Evolutionary conservation across 2,329 filamentous ascomycete genomes (phyloP), one percentile per base, ranked within the genome.

Genomic region (Teratosphaeriaceae sp.): DNA sequence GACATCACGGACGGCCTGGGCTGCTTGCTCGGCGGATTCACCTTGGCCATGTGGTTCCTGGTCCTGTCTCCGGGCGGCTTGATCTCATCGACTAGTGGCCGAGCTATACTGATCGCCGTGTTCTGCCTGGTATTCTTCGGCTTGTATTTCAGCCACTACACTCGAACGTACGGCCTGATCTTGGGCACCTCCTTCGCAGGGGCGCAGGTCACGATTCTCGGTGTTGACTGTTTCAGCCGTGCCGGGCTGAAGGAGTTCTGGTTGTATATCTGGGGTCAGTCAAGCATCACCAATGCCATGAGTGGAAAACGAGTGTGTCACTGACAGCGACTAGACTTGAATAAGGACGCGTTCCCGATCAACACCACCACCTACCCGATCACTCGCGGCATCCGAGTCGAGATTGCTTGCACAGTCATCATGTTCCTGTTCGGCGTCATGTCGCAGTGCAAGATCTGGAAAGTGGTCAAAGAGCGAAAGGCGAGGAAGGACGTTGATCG

Each of bases 181-280:
- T 70, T 71, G 11, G 79, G 78, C 37, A 88, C 88, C 11, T 79
- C 89, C 0, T 94, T 96, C 59, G 75, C 80, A 3, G 90, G 90
- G 6, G 83, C 88, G 3, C 95, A 88, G 0, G 79, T 79, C 2
- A 73, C 84, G 1, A 77, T 94, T 12, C 66, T 97, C 2, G 90
- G 90, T 2, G 85, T 97, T 45, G 90, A 97, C 62, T 94, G 88
- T 64, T 94, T 90, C 56, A 90, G 82, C 56, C 74, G 80, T 49
- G 88, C 88, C n/a, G 90, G 90, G 0, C 69, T 94, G 55, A 96
- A 95, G 63, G 90, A 97, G 62, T 96, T 96, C 54, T 97, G 90
- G 90, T 76, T 87, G 5, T 97, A 94, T 61, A 74, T 94, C 27
- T 97, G 90, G 90, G 70, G 76, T 79, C 61, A 63, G 74, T 61